These are phyloP conservation scores for Forsythia viridissima DNA, from an alignment of 257 asterid genomes.

Conservation along the genomic window DNA sequence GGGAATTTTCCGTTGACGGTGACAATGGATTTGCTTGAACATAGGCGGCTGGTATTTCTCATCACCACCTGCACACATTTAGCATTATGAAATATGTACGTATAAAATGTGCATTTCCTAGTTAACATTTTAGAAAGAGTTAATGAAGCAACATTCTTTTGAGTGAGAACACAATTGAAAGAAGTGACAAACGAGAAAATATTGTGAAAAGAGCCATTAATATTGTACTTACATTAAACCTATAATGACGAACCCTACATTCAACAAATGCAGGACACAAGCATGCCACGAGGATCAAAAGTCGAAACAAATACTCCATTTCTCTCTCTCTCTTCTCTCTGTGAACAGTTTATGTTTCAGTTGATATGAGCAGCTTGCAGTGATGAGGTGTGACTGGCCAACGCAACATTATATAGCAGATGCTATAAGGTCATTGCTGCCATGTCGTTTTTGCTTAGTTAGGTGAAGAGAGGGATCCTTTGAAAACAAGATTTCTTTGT, in stretches of 20 bases:
- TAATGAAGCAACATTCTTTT: neutral
- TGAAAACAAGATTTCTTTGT: slow-evolving; percentile 22
- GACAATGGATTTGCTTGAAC: slow-evolving; percentile 72
- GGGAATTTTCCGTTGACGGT: slow-evolving; percentile 80
- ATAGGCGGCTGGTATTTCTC: slow-evolving; percentile 56
- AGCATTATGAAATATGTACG: neutral
- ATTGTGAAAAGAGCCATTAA: slow-evolving; percentile 20
- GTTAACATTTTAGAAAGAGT: too few species aligned
- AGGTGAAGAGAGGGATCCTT: slow-evolving; percentile 47
- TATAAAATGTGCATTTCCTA: neutral
- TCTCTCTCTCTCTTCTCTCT: slow-evolving; percentile 2
- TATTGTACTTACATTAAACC: slow-evolving; percentile 23
- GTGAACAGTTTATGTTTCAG: neutral
- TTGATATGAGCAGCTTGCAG: neutral
- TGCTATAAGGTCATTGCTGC: slow-evolving; percentile 24
- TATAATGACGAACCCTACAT: slow-evolving; percentile 25
- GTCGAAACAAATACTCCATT: slow-evolving; percentile 33
- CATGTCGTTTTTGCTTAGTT: slow-evolving; percentile 48
- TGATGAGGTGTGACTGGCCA: neutral
- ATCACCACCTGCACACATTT: slow-evolving; percentile 57
- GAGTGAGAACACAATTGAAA: too few species aligned
- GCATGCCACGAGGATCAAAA: slow-evolving; percentile 21
- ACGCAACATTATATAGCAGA: slow-evolving; percentile 11
- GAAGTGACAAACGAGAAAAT: neutral
- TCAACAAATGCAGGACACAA: slow-evolving; percentile 17